These are phyloP conservation scores for Exutisphaerella laricina DNA, from an alignment of 2,329 filamentous ascomycete species.

Conservation along the genomic window DNA sequence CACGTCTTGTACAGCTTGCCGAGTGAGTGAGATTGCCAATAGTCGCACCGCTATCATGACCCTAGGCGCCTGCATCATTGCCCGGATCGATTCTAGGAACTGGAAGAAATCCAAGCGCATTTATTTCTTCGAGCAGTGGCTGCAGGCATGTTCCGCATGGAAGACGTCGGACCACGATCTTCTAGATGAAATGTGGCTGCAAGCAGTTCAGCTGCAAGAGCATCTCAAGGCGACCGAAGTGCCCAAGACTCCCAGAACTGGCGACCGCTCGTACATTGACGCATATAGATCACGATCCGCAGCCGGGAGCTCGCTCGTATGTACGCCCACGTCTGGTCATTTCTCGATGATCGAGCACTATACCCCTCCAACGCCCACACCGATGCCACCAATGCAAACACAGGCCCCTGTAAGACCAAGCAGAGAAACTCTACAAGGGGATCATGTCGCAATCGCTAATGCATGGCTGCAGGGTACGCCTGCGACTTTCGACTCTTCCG, in stretches of 20 bases:
- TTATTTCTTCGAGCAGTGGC: constrained; percentile 19
- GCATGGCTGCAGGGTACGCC: background rate
- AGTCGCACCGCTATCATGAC: constrained; percentile 17
- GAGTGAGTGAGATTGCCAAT: constrained; percentile 9
- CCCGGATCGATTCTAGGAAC: constrained; percentile 17
- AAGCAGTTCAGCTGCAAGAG: background rate
- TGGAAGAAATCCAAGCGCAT: constrained; percentile 27
- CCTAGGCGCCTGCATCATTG: constrained; percentile 23
- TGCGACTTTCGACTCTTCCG: background rate
- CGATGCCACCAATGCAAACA: background rate
- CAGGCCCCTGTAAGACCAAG: background rate
- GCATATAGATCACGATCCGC: background rate
- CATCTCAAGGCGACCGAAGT: background rate
- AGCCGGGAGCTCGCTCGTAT: too few relatives aligned
- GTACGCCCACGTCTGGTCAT: too few relatives aligned
- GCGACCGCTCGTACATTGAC: background rate
- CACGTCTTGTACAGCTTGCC: constrained; percentile 24
- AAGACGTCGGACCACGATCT: background rate
- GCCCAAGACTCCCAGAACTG: background rate
- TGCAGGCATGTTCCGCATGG: constrained; percentile 9
- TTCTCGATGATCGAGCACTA: background rate
- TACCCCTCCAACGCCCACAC: background rate
- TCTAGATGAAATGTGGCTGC: background rate
- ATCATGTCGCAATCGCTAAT: constrained; percentile 1
- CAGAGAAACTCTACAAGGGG: background rate